phyloP scores from a whole-genome alignment of 768 basidiomycete species.

The Podaxis mareebaensis region DNA sequence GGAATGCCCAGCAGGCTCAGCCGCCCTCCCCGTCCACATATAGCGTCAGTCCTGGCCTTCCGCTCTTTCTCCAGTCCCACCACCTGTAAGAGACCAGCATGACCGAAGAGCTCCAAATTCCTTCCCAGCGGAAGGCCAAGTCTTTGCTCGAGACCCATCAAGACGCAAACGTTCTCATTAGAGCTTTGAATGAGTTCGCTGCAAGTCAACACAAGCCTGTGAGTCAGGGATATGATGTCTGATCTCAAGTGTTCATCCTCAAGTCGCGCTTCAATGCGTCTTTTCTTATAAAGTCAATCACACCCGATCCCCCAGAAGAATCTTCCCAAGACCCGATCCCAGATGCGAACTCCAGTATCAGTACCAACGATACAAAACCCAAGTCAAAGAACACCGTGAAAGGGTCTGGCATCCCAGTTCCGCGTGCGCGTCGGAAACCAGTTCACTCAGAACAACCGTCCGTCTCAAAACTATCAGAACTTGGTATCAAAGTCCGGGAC shows the following conservation, averaged over 20 bases:
- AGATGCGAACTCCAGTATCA: background rate
- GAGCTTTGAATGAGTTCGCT: slow-evolving; percentile 11
- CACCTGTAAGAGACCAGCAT: slow-evolving; percentile 13
- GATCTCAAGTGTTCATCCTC: slow-evolving; percentile 11
- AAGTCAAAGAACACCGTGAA: background rate
- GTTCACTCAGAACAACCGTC: slow-evolving; percentile 25
- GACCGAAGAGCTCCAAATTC: background rate
- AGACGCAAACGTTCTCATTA: slow-evolving; percentile 5
- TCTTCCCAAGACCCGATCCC: background rate
- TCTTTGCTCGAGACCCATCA: slow-evolving; percentile 11
- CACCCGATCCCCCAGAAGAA: background rate
- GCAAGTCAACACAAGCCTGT: slow-evolving; percentile 15
- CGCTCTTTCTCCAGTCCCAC: slow-evolving; percentile 5
- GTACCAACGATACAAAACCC: background rate
- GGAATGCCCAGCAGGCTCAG: background rate
- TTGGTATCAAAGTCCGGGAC: slow-evolving; percentile 54
- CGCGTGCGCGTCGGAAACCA: background rate
- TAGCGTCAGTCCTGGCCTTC: background rate
- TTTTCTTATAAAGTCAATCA: slow-evolving; percentile 6
- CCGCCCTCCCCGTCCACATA: background rate
- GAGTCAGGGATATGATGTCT: slow-evolving; percentile 17
- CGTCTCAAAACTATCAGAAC: slow-evolving; percentile 23
- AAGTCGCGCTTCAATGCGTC: slow-evolving; percentile 8
- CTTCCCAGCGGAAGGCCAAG: slow-evolving; percentile 1
- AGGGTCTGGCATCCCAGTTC: background rate